Conservation (phyloP, 495 filamentous ascomycete genomes). For the Aspergillus ellipticus region DNA sequence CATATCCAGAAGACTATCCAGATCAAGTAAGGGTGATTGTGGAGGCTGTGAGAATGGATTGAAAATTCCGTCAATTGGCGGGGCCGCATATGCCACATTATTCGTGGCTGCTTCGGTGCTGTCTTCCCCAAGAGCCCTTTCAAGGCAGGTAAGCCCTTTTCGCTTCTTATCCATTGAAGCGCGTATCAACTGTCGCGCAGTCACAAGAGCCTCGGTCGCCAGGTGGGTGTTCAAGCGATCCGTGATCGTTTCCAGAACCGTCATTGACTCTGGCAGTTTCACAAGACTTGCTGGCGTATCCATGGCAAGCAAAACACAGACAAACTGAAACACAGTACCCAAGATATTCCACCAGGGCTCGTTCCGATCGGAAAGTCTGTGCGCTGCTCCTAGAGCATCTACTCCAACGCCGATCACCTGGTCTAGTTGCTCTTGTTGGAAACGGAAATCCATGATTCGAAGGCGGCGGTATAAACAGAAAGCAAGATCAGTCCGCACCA, state of each 20-base stretch:
- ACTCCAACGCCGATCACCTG: neutral
- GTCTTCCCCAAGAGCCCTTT: neutral
- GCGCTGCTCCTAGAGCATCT: neutral
- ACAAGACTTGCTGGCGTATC: neutral
- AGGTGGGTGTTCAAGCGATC: neutral
- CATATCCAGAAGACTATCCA: neutral
- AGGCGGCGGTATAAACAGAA: slow-evolving; percentile 1
- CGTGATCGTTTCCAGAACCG: neutral
- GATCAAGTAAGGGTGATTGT: neutral
- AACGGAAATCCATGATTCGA: neutral
- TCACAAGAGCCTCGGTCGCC: neutral
- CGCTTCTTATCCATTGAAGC: neutral
- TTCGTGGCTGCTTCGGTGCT: neutral
- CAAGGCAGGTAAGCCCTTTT: neutral
- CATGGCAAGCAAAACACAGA: neutral
- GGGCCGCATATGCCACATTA: neutral
- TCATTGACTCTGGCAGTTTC: neutral
- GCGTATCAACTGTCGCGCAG: neutral
- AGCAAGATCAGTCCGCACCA: neutral
- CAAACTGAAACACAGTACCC: slow-evolving; percentile 1
- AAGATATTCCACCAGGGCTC: neutral
- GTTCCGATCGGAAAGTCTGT: neutral
- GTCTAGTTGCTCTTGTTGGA: neutral
- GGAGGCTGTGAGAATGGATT: neutral
- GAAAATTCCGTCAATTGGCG: neutral